Percentiles rank a stretch among this genome's conserved stretches.
These are phyloP conservation scores for Phytopythium oedochilum DNA, from an alignment of 352 stramenopile species.

Conservation along the genomic window DNA sequence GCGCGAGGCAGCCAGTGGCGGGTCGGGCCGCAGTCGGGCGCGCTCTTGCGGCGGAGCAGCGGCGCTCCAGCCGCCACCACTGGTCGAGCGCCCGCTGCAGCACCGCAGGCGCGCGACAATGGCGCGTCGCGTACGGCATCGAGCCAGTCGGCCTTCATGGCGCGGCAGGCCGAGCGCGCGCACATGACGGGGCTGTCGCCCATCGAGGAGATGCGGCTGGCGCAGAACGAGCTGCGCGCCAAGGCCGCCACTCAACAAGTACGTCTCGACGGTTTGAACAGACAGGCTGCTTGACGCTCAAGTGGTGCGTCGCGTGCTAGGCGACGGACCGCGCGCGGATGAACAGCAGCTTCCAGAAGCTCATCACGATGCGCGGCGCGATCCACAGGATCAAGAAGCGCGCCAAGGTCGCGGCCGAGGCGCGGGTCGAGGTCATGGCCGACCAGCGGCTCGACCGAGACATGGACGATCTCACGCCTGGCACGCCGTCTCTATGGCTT, in stretches of 20 bases:
- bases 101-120: background rate
- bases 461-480: slow-evolving; percentile 79
- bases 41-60: slow-evolving; percentile 4
- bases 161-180: slow-evolving; percentile 57
- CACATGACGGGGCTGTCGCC: slow-evolving; percentile 74
- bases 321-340: slow-evolving; percentile 23
- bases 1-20: background rate
- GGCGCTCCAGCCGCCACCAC: background rate
- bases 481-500: slow-evolving; percentile 14
- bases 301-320: background rate
- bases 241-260: slow-evolving; percentile 61
- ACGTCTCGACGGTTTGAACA: background rate
- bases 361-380: slow-evolving; percentile 56
- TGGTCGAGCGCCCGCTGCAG: background rate
- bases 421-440: slow-evolving; percentile 22
- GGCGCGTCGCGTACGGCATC: slow-evolving; percentile 6
- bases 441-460: slow-evolving; percentile 40
- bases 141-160: slow-evolving; percentile 65
- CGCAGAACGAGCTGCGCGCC: slow-evolving; percentile 72
- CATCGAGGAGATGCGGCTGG: slow-evolving; percentile 80
- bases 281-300: background rate
- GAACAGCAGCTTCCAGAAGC: slow-evolving; percentile 43
- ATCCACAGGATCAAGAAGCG: slow-evolving; percentile 56
- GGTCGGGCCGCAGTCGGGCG: background rate
- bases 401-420: slow-evolving; percentile 35